These are phyloP conservation scores for Akanthomyces muscarius DNA, from an alignment of 2,329 filamentous ascomycete species.

Conservation along the genomic window DNA sequence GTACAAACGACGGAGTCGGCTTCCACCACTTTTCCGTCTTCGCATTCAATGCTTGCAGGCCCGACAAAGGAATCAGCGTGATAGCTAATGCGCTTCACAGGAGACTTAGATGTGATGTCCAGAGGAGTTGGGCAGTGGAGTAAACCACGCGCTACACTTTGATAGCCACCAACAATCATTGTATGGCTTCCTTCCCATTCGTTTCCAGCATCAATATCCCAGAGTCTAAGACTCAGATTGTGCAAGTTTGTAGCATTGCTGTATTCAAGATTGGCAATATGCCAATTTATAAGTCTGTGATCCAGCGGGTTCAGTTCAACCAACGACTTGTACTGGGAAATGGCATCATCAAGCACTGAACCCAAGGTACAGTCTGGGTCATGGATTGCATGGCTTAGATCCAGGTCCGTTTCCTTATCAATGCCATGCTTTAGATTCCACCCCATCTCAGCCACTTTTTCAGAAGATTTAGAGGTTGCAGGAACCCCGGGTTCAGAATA, in stretches of 20 bases:
- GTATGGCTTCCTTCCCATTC: slow-evolving; percentile 95
- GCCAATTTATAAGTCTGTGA: slow-evolving; percentile 91
- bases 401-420: slow-evolving; percentile 61
- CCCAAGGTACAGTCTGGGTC: slow-evolving; percentile 71
- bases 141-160: slow-evolving; percentile 84
- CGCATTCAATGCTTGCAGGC: slow-evolving; percentile 64
- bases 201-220: slow-evolving; percentile 97
- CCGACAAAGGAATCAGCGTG: slow-evolving; percentile 46
- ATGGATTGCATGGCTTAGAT: slow-evolving; percentile 63
- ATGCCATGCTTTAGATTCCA: slow-evolving; percentile 70
- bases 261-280: slow-evolving; percentile 96
- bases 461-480: slow-evolving; percentile 67
- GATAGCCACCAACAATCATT: slow-evolving; percentile 90
- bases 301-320: slow-evolving; percentile 82
- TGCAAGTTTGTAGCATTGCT: slow-evolving; percentile 89
- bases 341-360: slow-evolving; percentile 86
- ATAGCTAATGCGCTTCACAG: slow-evolving; percentile 67
- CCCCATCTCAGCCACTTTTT: slow-evolving; percentile 75
- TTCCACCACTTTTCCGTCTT: slow-evolving; percentile 70
- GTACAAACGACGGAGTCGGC: slow-evolving; percentile 93
- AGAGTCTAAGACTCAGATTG: slow-evolving; percentile 80
- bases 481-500: slow-evolving; percentile 67
- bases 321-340: slow-evolving; percentile 79
- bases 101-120: slow-evolving; percentile 68
- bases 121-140: slow-evolving; percentile 72